These are phyloP conservation scores for Gracilaria vermiculophylla DNA, from an alignment of 23 red algal genomes.

Conservation along the genomic window DNA sequence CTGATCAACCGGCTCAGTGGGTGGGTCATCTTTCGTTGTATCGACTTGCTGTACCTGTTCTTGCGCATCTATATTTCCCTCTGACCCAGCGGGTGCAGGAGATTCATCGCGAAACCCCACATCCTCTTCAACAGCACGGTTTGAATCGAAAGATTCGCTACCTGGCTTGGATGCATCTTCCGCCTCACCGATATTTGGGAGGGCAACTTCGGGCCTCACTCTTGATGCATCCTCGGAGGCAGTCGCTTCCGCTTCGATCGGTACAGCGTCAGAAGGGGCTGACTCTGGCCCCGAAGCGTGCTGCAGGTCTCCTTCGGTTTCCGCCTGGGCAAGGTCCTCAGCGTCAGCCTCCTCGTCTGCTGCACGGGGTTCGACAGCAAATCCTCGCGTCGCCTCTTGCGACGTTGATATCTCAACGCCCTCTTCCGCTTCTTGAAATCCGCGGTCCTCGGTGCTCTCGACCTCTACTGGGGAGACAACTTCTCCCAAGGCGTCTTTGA, in stretches of 20 bases:
- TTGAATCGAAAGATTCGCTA: background rate
- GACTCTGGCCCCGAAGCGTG: background rate
- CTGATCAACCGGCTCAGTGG: no score
- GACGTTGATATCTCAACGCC: background rate
- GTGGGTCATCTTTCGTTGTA: no score
- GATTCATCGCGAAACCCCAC: background rate
- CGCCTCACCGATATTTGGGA: background rate
- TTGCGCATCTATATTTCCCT: no score
- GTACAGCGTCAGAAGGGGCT: background rate
- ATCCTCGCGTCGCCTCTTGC: background rate
- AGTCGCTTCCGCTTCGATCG: background rate
- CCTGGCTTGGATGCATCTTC: no score
- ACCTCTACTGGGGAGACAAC: background rate
- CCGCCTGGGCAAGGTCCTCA: background rate
- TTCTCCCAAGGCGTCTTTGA: slow-evolving; percentile 2
- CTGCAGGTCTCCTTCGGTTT: background rate
- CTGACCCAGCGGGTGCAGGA: background rate
- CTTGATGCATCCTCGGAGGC: background rate
- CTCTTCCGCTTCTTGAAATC: background rate
- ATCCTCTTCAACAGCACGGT: background rate
- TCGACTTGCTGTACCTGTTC: no score
- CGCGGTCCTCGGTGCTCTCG: background rate
- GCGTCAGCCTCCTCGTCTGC: background rate
- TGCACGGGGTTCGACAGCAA: background rate
- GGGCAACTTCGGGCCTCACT: background rate